These are phyloP conservation scores for Cryphonectria parasitica DNA, from an alignment of 2,329 filamentous ascomycete genomes.

Conservation along the genomic window DNA sequence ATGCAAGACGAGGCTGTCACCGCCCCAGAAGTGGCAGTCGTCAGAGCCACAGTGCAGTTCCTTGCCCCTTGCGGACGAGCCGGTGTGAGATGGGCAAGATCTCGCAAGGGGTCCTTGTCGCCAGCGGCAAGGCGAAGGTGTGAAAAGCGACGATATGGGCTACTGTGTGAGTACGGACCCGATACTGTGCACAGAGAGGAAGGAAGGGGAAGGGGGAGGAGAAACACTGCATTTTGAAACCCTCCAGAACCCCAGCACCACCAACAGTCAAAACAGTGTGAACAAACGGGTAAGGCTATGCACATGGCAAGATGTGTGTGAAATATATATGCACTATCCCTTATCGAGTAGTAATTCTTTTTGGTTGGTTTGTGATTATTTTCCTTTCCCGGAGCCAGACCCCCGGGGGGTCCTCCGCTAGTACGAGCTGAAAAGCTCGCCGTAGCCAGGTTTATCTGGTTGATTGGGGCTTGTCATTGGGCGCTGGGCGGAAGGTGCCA, in stretches of 20 bases:
- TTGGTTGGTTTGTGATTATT: neutral
- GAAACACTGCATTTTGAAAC: no score
- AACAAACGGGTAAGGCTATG: conserved; percentile 1
- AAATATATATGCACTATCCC: neutral
- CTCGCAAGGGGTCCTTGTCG: neutral
- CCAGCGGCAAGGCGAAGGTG: neutral
- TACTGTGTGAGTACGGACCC: no score
- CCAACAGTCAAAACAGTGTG: neutral
- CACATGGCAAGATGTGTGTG: neutral
- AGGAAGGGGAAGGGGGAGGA: no score
- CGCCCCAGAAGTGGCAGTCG: neutral
- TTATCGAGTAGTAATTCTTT: neutral
- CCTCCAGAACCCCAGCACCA: no score
- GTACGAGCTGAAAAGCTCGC: conserved; percentile 10
- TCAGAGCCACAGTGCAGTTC: conserved; percentile 3
- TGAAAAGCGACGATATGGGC: no score
- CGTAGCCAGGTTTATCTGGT: neutral
- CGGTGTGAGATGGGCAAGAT: conserved; percentile 5
- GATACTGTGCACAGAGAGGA: neutral
- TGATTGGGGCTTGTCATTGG: conserved; percentile 5
- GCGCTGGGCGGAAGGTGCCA: conserved; percentile 4
- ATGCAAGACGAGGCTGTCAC: neutral
- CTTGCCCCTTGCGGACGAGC: conserved; percentile 1
- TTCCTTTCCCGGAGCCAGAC: neutral
- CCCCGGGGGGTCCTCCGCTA: neutral